These are phyloP conservation scores for Amanita molliuscula DNA, from an alignment of 768 basidiomycete genomes.

Conservation along the genomic window DNA sequence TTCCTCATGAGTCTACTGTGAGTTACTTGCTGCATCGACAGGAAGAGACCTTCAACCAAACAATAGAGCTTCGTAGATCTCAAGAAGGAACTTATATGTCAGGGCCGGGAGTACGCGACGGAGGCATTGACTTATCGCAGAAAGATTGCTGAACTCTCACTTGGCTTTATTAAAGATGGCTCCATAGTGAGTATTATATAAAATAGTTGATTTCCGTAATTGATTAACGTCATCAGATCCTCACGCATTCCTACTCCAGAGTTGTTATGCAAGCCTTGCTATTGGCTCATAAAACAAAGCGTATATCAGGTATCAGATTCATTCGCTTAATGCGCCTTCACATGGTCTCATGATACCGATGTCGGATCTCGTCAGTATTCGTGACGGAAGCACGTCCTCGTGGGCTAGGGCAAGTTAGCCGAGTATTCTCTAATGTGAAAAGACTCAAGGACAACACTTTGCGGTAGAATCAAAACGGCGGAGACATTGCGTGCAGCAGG, in stretches of 20 bases:
- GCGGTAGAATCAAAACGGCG: conserved; percentile 77
- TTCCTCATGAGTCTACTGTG: conserved; percentile 75
- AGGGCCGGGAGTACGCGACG: conserved; percentile 67
- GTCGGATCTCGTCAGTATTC: conserved; percentile 48
- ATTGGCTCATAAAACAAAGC: conserved; percentile 81
- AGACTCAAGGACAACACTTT: conserved; percentile 11
- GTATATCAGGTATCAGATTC: conserved; percentile 79
- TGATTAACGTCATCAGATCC: conserved; percentile 48
- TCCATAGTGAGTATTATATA: conserved; percentile 51
- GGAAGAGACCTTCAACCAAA: conserved; percentile 7
- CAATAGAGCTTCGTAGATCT: conserved; percentile 72
- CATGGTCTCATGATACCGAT: conserved; percentile 12
- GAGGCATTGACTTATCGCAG: conserved; percentile 79
- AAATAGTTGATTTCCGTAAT: conserved; percentile 2
- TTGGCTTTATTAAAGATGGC: conserved; percentile 92
- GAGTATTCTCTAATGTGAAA: conserved; percentile 9
- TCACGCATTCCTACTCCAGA: conserved; percentile 94
- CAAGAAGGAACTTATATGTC: conserved; percentile 73
- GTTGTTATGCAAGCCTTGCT: conserved; percentile 92
- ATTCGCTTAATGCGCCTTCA: conserved; percentile 6
- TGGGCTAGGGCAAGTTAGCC: conserved; percentile 64
- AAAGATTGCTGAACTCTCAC: conserved; percentile 82
- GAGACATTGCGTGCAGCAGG: conserved; percentile 80
- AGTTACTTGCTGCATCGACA: conserved; percentile 18
- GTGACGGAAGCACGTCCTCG: conserved; percentile 93